These are phyloP conservation scores for Inonotus hispidus DNA, from an alignment of 1,284 basidiomycete species.

Conservation along the genomic window DNA sequence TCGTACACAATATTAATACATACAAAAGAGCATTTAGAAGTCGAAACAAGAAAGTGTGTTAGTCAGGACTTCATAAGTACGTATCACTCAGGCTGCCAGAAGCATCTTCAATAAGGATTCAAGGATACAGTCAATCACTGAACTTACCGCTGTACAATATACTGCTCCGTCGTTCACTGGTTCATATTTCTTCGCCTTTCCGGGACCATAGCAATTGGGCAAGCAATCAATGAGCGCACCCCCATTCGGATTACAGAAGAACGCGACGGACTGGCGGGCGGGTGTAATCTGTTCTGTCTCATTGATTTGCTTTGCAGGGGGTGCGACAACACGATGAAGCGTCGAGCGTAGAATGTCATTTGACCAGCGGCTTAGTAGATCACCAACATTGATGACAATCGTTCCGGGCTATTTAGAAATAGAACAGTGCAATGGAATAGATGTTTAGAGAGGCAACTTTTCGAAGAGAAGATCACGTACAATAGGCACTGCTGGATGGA, in stretches of 20 bases:
- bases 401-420: conserved; percentile 53
- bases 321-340: conserved; percentile 77
- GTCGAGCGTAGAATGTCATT: conserved; percentile 78
- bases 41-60: background rate
- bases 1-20: background rate
- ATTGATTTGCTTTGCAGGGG: conserved; percentile 45
- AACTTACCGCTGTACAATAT: conserved; percentile 65
- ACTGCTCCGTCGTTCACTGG: conserved; percentile 68
- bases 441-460: background rate
- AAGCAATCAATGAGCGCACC: conserved; percentile 64
- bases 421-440: conserved; percentile 17
- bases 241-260: conserved; percentile 84
- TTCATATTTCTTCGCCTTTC: conserved; percentile 53
- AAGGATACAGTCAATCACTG: background rate
- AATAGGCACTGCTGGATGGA: conserved; percentile 69
- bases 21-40: background rate
- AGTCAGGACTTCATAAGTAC: background rate
- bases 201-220: conserved; percentile 54
- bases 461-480: conserved; percentile 36
- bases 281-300: conserved; percentile 53
- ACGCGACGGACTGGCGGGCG: conserved; percentile 74
- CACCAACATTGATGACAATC: conserved; percentile 81
- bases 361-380: conserved; percentile 79
- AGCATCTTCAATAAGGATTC: background rate
- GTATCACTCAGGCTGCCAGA: conserved; percentile 4